Conservation (phyloP, 164 flowering plant genomes). For the Saururus chinensis region DNA sequence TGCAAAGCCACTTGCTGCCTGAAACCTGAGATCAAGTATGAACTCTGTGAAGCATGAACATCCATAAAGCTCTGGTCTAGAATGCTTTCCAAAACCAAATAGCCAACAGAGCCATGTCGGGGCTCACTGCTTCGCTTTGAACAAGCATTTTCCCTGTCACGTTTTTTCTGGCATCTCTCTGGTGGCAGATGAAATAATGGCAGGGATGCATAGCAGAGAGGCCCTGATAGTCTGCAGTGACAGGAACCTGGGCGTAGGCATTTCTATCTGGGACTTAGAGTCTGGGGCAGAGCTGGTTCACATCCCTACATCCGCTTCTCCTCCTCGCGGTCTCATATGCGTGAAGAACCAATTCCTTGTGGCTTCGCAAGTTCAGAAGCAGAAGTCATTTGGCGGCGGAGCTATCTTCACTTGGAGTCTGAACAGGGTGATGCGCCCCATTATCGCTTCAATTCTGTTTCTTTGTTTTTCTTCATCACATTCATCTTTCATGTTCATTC, state of each 20-base stretch:
- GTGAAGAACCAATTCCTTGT: constrained; percentile 35
- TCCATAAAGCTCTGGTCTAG: too few relatives aligned
- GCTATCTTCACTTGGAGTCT: constrained; percentile 41
- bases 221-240: constrained; percentile 52
- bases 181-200: too few relatives aligned
- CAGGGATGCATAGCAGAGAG: constrained; percentile 15
- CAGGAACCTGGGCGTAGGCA: constrained; percentile 28
- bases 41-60: too few relatives aligned
- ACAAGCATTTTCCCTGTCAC: too few relatives aligned
- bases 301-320: constrained; percentile 51
- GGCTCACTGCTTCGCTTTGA: too few relatives aligned
- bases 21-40: too few relatives aligned
- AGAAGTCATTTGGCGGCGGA: constrained; percentile 43
- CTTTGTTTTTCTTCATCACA: not conserved
- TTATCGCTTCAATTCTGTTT: not conserved
- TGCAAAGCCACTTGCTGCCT: too few relatives aligned
- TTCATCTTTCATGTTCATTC: not conserved
- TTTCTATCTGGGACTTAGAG: constrained; percentile 38
- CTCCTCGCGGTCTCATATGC: constrained; percentile 37
- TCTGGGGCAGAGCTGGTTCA: constrained; percentile 35
- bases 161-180: too few relatives aligned
- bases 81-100: too few relatives aligned
- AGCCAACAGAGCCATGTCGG: too few relatives aligned
- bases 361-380: constrained; percentile 42
- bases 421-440: constrained; percentile 27